These are phyloP conservation scores for Yamadazyma sp. DNA, from an alignment of 1,139 yeast species.

Conservation along the genomic window DNA sequence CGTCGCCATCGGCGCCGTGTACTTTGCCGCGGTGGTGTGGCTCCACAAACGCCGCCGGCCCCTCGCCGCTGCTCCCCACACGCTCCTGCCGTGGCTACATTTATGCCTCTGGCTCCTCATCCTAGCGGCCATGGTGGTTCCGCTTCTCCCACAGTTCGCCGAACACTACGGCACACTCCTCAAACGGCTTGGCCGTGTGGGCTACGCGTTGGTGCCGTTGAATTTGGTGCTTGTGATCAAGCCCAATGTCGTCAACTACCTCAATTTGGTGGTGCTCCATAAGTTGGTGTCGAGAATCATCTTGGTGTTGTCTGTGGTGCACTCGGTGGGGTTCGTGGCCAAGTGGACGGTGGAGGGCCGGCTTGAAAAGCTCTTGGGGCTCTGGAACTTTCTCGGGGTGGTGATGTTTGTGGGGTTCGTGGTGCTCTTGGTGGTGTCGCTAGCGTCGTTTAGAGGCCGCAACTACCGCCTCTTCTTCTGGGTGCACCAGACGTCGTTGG, in stretches of 20 bases:
- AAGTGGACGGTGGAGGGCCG: constrained; percentile 45
- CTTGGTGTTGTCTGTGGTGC: constrained; percentile 51
- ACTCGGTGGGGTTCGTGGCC: constrained; percentile 54
- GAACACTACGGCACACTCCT: constrained; percentile 24
- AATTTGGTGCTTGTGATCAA: constrained; percentile 59
- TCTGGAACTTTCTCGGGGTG: constrained; percentile 64
- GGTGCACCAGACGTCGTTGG: constrained; percentile 32
- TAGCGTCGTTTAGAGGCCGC: constrained; percentile 32
- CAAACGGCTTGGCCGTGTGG: constrained; percentile 56
- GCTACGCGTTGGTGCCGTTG: constrained; percentile 67
- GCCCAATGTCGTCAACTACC: constrained; percentile 51
- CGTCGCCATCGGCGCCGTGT: constrained; percentile 33
- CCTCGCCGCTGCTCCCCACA: background rate
- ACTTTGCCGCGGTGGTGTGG: constrained; percentile 14
- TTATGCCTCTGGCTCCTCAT: constrained; percentile 33
- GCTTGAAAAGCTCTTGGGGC: constrained; percentile 38
- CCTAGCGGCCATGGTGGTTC: constrained; percentile 20
- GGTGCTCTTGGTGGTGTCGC: constrained; percentile 53
- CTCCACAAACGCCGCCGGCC: background rate
- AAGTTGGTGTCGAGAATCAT: constrained; percentile 79
- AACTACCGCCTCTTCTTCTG: constrained; percentile 34
- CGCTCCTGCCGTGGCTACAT: constrained; percentile 8
- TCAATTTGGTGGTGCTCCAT: constrained; percentile 60
- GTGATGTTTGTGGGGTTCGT: constrained; percentile 45
- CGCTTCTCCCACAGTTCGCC: constrained; percentile 21